Base-by-base conservation (phyloP, 2,329 filamentous ascomycete genomes). In the Colletotrichum eremochloae region DNA sequence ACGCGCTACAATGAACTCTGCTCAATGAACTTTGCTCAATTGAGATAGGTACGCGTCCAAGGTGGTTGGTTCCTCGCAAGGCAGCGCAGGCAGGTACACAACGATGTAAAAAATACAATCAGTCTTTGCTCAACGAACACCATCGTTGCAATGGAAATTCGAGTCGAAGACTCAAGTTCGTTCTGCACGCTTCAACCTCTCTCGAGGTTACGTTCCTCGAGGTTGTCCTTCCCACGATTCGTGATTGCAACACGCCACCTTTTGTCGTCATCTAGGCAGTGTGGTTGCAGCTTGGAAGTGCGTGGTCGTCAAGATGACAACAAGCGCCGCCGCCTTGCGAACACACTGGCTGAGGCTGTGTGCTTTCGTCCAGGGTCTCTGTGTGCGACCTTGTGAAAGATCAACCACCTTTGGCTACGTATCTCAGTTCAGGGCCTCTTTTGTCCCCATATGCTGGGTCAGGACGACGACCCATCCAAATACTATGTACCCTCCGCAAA, bases 1-100 rank as follows among this genome's bases (percentile, higher is more conserved):
- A 44, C 18, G 68, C 68, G 62, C 65, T 63, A 38, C 42, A 31
- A 63, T 15, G 52, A 68, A 71, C 58, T 71, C 15, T 63, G 42
- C 44, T 60, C n/a, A 53, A 44, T 44, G 18, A 44, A 7, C 42
- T 44, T 44, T 42, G 40, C 40, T 42, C 14, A 42, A 42, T 14
- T 15, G 40, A 18, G 18, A 44, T 44, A 44, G 3, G 14, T 44
- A 8, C 42, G 8, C 20, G 8, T 46, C 20, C 44, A n/a, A 46
- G 46, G 9, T 20, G 44, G 20, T 46, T 20, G 44, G 20, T 46
- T 46, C 44, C 20, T 46, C 20, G 20, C 11, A n/a, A 8, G 5
- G 44, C n/a, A 7, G 7, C 18, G n/a, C 44, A 46, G 44, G 18
- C 18, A 20, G 18, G 15, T 46, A n/a, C 20, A 46, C 7, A 46